These are phyloP conservation scores for Moringa oleifera DNA, from an alignment of 345 rosid genomes.

Conservation along the genomic window DNA sequence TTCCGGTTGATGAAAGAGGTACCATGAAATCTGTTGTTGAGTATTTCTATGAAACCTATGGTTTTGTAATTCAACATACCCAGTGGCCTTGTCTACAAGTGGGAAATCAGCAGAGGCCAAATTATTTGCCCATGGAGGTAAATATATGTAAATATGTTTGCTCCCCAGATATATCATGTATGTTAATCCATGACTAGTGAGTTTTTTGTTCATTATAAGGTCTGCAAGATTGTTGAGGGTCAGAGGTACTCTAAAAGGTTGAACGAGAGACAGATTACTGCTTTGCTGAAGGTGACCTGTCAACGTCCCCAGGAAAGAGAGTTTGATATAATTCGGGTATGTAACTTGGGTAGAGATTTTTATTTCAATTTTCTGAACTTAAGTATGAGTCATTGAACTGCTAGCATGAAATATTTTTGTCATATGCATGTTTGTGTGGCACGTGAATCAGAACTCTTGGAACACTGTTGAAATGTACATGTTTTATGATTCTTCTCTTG, in stretches of 20 bases:
- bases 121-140: constrained; percentile 96
- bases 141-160: background rate
- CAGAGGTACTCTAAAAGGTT: constrained; percentile 91
- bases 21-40: constrained; percentile 85
- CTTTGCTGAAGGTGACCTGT: constrained; percentile 85
- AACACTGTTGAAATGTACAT: background rate
- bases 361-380: too few relatives aligned
- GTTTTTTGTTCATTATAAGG: constrained; percentile 43
- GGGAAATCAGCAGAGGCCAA: constrained; percentile 84
- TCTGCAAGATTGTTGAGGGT: constrained; percentile 95
- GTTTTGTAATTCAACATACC: constrained; percentile 61
- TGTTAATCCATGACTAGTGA: background rate
- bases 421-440: background rate
- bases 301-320: constrained; percentile 89
- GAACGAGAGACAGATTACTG: constrained; percentile 93
- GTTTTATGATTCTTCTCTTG: background rate
- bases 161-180: background rate
- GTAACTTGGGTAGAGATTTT: background rate
- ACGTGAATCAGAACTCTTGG: background rate
- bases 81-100: constrained; percentile 95
- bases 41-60: constrained; percentile 78
- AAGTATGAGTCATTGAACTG: background rate
- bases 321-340: constrained; percentile 68
- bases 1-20: constrained; percentile 86
- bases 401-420: too few relatives aligned